phyloP scores from a whole-genome alignment of 2,329 filamentous ascomycete species.

The Claviceps maximensis region DNA sequence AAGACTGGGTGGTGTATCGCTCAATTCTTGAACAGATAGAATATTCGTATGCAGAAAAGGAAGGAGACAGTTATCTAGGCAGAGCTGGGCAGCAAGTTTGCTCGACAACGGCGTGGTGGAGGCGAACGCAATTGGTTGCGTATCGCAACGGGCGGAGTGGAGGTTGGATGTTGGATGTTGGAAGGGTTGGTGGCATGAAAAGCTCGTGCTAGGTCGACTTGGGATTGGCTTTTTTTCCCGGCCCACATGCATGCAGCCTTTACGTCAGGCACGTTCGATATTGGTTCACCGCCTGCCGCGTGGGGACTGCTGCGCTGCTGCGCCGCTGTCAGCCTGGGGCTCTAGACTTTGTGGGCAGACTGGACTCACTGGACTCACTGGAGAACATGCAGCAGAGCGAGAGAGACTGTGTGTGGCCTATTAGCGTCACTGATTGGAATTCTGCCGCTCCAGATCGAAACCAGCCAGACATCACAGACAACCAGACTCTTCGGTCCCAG shows the following conservation, averaged over 20 bases:
- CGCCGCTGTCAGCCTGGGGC: too few relatives aligned
- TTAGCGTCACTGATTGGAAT: neutral
- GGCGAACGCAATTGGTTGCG: constrained; percentile 3
- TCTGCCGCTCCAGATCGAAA: neutral
- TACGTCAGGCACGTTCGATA: neutral
- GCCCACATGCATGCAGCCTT: too few relatives aligned
- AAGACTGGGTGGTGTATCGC: neutral
- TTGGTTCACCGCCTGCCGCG: neutral
- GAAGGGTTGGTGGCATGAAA: neutral
- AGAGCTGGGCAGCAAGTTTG: neutral
- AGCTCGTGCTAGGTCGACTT: neutral
- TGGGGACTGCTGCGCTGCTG: neutral
- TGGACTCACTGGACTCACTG: too few relatives aligned
- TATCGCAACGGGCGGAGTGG: constrained; percentile 4
- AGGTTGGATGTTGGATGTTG: neutral
- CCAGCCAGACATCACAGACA: too few relatives aligned
- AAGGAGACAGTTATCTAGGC: neutral
- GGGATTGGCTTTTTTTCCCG: too few relatives aligned
- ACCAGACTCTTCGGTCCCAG: neutral
- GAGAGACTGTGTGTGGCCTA: too few relatives aligned
- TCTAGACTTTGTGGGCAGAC: too few relatives aligned
- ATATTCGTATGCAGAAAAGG: neutral
- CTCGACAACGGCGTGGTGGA: neutral
- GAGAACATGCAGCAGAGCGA: neutral
- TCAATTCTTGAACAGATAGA: neutral